Percentiles rank a stretch among this genome's conserved stretches.
Evolutionary conservation across 495 filamentous ascomycete species (phyloP).

Genomic region (Aspergillus mulundensis): DNA sequence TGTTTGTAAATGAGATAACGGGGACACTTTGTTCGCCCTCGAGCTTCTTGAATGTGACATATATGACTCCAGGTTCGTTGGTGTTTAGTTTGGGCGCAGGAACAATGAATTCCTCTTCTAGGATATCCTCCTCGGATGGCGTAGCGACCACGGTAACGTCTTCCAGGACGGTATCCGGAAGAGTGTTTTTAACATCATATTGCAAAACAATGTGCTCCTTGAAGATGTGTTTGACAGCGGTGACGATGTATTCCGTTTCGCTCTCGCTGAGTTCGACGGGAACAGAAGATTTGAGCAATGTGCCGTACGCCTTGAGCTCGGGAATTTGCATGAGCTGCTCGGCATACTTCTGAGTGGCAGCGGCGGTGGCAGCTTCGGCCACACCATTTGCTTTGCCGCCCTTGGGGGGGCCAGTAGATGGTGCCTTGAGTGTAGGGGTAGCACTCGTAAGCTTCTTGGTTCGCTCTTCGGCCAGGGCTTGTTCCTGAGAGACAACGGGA

Average conservation of each 20-base stretch:
- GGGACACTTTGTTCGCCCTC: constrained; percentile 66
- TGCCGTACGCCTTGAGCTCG: constrained; percentile 83
- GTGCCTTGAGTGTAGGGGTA: constrained; percentile 91
- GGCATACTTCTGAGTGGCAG: constrained; percentile 80
- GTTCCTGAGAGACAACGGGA: constrained; percentile 92
- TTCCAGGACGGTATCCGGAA: constrained; percentile 82
- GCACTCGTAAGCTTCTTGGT: constrained; percentile 92
- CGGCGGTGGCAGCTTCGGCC: constrained; percentile 71
- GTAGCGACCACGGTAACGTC: constrained; percentile 87
- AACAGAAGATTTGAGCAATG: constrained; percentile 81
- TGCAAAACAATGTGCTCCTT: constrained; percentile 94
- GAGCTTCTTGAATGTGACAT: constrained; percentile 87
- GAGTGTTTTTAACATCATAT: constrained; percentile 97
- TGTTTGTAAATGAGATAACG: constrained; percentile 79
- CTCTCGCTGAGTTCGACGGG: constrained; percentile 90
- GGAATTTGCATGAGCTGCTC: constrained; percentile 83
- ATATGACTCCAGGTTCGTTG: constrained; percentile 85
- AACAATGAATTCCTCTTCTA: constrained; percentile 90
- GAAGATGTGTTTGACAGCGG: constrained; percentile 93
- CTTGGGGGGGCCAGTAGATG: constrained; percentile 79
- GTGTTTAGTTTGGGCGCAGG: constrained; percentile 75
- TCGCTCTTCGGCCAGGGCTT: constrained; percentile 94
- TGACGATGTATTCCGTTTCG: constrained; percentile 96
- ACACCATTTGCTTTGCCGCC: constrained; percentile 54
- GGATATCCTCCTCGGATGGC: constrained; percentile 71